Conservation (phyloP, 2,329 filamentous ascomycete species). For the Neonectria ditissima region DNA sequence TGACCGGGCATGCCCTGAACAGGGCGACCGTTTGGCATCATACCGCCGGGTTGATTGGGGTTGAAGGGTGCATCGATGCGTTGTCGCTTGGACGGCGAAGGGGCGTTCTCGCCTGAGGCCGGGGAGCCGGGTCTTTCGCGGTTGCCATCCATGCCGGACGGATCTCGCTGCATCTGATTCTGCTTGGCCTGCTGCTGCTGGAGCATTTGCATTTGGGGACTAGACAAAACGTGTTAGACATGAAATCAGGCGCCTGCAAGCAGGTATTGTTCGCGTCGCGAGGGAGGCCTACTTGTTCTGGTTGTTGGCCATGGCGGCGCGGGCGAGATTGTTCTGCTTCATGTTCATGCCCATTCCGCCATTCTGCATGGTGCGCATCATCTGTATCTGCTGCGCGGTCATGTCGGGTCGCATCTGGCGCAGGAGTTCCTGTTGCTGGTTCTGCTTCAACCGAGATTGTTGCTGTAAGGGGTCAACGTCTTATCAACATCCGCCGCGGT, state of each 20-base stretch:
- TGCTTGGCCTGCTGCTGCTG: conserved; percentile 75
- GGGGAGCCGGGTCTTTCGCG: conserved; percentile 86
- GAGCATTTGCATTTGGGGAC: conserved; percentile 78
- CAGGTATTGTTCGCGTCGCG: not conserved
- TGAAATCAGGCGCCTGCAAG: not conserved
- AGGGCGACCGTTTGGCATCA: conserved; percentile 81
- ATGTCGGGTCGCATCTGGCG: conserved; percentile 76
- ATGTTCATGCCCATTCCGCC: conserved; percentile 68
- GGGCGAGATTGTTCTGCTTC: conserved; percentile 73
- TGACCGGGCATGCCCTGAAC: conserved; percentile 78
- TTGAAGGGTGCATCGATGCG: conserved; percentile 81
- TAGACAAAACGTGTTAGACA: conserved; percentile 47
- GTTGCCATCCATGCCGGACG: conserved; percentile 87
- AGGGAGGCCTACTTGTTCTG: conserved; percentile 70
- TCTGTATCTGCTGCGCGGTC: conserved; percentile 66
- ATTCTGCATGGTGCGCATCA: conserved; percentile 77
- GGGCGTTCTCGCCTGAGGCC: conserved; percentile 84
- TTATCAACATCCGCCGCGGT: conserved; percentile 34
- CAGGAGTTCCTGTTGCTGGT: conserved; percentile 80
- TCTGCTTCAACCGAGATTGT: conserved; percentile 79
- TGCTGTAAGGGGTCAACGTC: conserved; percentile 56
- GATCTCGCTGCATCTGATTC: conserved; percentile 87
- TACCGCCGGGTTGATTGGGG: conserved; percentile 71
- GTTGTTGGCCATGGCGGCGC: conserved; percentile 83
- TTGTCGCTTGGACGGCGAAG: conserved; percentile 90